Base-by-base conservation (phyloP, 2,329 filamentous ascomycete species). In the Beauveria scarabaeidicola region DNA sequence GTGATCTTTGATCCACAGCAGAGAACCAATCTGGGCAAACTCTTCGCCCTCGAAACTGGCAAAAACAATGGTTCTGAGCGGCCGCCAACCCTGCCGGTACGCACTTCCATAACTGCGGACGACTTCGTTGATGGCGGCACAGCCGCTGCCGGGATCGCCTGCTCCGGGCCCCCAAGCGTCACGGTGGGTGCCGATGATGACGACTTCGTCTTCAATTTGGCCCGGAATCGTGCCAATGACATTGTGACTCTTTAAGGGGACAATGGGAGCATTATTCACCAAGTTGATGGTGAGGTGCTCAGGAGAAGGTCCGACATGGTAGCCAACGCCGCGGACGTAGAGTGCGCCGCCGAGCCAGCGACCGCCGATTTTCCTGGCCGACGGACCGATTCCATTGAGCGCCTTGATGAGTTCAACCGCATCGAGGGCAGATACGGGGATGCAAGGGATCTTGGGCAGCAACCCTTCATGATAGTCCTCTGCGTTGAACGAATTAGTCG, bases 101-200 rank as follows among this genome's bases (percentile, higher is more conserved):
- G 90, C 86, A 59, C 82, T 77, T 5, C 88, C 88, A 64, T 93
- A 89, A 11, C 85, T 85, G 52, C 86, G 81, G 47, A 90, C 81
- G 2, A 93, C 81, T 66, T 94, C 90, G 53, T 90, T 88, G 17
- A 94, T 74, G 1, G 87, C 83, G 1, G 90, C 88, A 9, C 87
- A 90, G 54, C 90, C 90, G 62, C 87, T 89, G 73, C 92, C 92
- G 0, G 90, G 90, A 64, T 94, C 90, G 3, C 82, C 88, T n/a
- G 90, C 90, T n/a, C 90, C 90, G 50, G 87, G 83, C 69, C 91
- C 86, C 89, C 89, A 93, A 0, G 89, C 87, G 70, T 94, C 90
- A 27, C 89, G 82, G 67, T 94, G 90, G 65, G 93, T 94, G 5
- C 90, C 90, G 57, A 92, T 76, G 5, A 69, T 67, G 10, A 95